Base-by-base conservation (phyloP, 2,329 filamentous ascomycete genomes). In the Bipolaris cookei region DNA sequence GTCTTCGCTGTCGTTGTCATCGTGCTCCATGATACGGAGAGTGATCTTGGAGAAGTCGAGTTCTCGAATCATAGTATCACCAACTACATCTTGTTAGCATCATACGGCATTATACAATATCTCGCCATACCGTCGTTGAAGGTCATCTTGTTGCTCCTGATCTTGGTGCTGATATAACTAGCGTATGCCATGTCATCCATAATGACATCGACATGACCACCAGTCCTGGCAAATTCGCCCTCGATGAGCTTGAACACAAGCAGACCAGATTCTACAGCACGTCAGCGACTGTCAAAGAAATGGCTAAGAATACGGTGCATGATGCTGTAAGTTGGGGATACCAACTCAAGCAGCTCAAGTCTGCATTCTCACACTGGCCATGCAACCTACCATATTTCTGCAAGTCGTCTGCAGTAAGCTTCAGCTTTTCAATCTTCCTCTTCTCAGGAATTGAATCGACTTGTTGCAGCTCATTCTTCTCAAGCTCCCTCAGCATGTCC, bases 101-200 rank as follows among this genome's bases (percentile, higher is more conserved):
- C 11, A 37, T 35, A 47, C 11, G 50, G 16, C n/a, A n/a, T 16
- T 23, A 6, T 8, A 14, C 32, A 2, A 6, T 7, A n/a, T 3
- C 21, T 47, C 25, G 25, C 8, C 80, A 62, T 75, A 81, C 84
- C 92, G 78, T 99, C 95, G 66, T 95, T 91, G 76, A 98, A 92
- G 50, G 86, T 90, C 71, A 88, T 85, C 10, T 83, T 80, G 66
- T 83, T 89, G 38, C 83, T 84, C 70, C 86, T 88, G 30, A 92
- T 89, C 62, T 88, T 91, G 1, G 90, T 87, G 10, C 92, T 96
- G 1, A 86, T 83, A 74, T 97, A 98, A 0, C 92, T 90, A 0
- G 95, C 90, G 79, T 95, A 98, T 30, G 91, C 86, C 85, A 95
- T 92, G 74, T 99, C 95, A 75, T 99, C 95, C 75, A 98, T 95